A percentile compares a stretch with the other conserved stretches of the same genome.
These are phyloP conservation scores for Fusarium beomiforme DNA, from an alignment of 2,329 filamentous ascomycete species.

Conservation along the genomic window DNA sequence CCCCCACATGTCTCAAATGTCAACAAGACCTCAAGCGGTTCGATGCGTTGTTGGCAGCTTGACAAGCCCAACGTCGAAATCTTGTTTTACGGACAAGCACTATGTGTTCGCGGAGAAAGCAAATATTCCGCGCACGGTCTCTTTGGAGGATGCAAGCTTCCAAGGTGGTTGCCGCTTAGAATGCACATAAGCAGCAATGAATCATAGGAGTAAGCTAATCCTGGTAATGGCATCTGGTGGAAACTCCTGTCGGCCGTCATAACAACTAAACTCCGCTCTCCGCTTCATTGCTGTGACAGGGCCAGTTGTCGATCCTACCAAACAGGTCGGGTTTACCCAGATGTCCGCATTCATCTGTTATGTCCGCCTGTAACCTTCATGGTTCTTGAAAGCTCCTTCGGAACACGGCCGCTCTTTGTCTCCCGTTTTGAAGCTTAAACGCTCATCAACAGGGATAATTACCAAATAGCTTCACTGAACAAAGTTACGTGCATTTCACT, in stretches of 20 bases:
- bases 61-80: not conserved
- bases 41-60: not conserved
- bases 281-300: not conserved
- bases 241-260: not conserved
- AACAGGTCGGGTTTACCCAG: not conserved
- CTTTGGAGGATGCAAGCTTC: not conserved
- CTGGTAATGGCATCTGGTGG: not conserved
- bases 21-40: no score
- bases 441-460: not conserved
- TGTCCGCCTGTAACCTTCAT: not conserved
- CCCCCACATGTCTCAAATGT: not conserved
- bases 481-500: not conserved
- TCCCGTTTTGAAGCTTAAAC: not conserved
- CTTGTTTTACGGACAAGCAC: not conserved
- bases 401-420: not conserved
- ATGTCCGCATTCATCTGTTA: not conserved
- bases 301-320: not conserved
- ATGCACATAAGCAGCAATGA: not conserved
- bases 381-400: not conserved
- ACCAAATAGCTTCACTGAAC: not conserved
- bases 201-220: not conserved
- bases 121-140: not conserved
- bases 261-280: not conserved
- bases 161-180: not conserved
- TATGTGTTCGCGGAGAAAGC: not conserved